Evolutionary conservation across 78 protist genomes (phyloP).

Genomic region (Pigoraptor vietnamica): DNA sequence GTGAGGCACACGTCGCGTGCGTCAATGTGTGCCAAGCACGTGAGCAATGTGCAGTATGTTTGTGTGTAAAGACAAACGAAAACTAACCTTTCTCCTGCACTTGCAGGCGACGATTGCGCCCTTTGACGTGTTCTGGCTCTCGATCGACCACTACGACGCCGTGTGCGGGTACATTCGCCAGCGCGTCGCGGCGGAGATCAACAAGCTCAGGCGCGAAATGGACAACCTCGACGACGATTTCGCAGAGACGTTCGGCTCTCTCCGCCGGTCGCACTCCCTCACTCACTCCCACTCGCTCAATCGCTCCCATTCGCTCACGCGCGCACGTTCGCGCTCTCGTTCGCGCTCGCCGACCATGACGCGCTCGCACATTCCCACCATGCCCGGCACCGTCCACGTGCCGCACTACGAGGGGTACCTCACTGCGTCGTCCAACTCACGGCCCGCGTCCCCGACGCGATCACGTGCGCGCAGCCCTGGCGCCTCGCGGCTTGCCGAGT

Average conservation of each 20-base stretch:
- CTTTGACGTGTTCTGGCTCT: not conserved
- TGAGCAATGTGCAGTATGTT: no score
- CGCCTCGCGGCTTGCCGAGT: not conserved
- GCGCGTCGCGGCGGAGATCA: not conserved
- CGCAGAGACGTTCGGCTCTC: not conserved
- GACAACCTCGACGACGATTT: not conserved
- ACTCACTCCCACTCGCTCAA: not conserved
- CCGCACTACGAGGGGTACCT: not conserved
- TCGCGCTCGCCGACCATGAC: not conserved
- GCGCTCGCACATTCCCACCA: not conserved
- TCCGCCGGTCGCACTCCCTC: not conserved
- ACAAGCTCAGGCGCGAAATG: not conserved
- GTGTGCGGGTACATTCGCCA: not conserved
- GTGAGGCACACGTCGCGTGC: no score
- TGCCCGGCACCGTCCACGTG: not conserved
- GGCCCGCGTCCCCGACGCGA: not conserved
- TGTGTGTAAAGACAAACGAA: no score
- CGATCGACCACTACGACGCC: not conserved
- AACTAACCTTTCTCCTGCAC: no score
- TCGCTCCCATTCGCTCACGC: not conserved
- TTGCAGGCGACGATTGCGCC: not conserved
- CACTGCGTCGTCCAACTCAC: not conserved
- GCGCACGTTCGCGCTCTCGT: not conserved
- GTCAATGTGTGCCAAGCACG: no score
- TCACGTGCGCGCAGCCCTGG: not conserved